Percentiles rank a stretch among this genome's conserved stretches.
Evolutionary conservation across 75 land plant genomes (phyloP).

Genomic region (Azolla pinnata): DNA sequence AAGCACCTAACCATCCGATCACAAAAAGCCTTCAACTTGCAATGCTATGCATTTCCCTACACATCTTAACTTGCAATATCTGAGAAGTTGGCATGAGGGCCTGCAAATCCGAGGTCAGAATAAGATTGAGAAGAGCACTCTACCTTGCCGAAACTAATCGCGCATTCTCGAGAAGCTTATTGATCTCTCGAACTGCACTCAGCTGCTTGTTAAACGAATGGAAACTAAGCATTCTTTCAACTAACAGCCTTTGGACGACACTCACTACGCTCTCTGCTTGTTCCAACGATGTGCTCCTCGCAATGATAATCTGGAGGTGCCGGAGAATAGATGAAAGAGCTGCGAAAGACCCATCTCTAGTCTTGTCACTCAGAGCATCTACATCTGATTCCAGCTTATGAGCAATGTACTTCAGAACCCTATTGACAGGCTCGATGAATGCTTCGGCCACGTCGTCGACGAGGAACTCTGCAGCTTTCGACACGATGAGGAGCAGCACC

Average conservation of each 20-base stretch:
- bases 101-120: no score
- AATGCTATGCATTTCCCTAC: no score
- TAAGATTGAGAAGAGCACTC: no score
- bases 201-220: conserved; percentile 29
- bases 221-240: conserved; percentile 25
- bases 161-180: conserved; percentile 25
- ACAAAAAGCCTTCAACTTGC: no score
- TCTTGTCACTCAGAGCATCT: conserved; percentile 26
- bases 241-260: conserved; percentile 20
- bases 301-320: conserved; percentile 23
- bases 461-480: conserved; percentile 21
- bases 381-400: conserved; percentile 22
- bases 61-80: no score
- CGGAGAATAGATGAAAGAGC: conserved; percentile 23
- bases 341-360: conserved; percentile 23
- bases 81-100: no score
- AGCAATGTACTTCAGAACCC: conserved; percentile 16
- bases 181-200: conserved; percentile 29
- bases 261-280: conserved; percentile 22
- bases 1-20: no score
- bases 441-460: conserved; percentile 22
- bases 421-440: conserved; percentile 19
- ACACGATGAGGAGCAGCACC: conserved; percentile 23
- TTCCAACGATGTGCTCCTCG: conserved; percentile 16
- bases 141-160: conserved; percentile 25